Conservation (phyloP, 176 grass and related monocot species). For the Carex parvula region DNA sequence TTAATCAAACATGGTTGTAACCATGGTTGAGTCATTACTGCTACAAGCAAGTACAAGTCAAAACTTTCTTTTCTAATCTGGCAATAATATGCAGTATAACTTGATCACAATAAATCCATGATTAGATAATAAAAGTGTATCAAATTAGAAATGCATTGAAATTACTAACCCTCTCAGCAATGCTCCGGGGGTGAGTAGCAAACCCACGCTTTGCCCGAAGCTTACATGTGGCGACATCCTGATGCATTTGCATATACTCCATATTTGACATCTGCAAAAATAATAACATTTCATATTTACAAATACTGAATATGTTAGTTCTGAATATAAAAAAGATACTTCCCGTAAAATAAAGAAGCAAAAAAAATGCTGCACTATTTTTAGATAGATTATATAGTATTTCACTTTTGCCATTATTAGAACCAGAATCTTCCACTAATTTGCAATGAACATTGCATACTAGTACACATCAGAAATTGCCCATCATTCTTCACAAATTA, state of each 20-base stretch:
- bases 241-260: conserved; percentile 69
- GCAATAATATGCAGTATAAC: not conserved
- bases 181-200: conserved; percentile 89
- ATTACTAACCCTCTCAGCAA: conserved; percentile 70
- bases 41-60: not conserved
- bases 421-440: not conserved
- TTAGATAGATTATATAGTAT: not conserved
- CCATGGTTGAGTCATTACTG: not conserved
- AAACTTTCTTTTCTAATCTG: not conserved
- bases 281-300: not conserved
- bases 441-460: not conserved
- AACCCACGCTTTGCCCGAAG: conserved; percentile 88
- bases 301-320: not conserved
- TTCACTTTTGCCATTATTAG: not conserved
- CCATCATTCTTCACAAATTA: no score
- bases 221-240: conserved; percentile 80
- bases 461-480: not conserved
- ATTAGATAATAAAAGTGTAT: not conserved
- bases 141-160: not conserved
- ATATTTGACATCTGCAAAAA: conserved; percentile 47
- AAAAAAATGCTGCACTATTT: not conserved
- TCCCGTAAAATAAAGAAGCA: not conserved
- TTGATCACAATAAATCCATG: not conserved
- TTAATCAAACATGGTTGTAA: not conserved
- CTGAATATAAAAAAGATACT: not conserved